Conservation (phyloP, 306 rosid genomes). For the Dryas alaskensis region DNA sequence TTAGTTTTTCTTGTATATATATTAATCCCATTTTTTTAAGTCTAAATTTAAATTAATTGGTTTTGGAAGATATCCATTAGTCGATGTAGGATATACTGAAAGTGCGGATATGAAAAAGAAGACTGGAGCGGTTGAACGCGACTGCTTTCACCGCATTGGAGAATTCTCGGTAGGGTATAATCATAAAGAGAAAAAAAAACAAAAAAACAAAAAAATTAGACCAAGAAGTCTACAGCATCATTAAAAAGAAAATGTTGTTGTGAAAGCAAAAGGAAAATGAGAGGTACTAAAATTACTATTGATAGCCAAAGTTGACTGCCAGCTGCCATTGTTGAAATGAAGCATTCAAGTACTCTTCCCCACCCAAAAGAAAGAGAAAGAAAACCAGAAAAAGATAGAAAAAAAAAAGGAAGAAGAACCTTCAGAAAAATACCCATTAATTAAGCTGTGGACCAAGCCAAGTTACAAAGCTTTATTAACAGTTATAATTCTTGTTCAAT, state of each 20-base stretch:
- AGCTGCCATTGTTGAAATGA: constrained; percentile 6
- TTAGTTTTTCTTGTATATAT: not conserved
- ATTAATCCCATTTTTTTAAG: not conserved
- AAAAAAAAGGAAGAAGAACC: not conserved
- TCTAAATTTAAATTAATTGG: too few species aligned
- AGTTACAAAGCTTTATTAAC: not conserved
- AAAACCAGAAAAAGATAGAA: not conserved
- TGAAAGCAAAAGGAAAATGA: not conserved
- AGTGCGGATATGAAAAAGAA: too few species aligned
- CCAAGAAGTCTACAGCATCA: not conserved
- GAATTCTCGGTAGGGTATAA: too few species aligned
- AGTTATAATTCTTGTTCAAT: not conserved
- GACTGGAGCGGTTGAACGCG: too few species aligned
- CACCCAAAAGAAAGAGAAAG: not conserved
- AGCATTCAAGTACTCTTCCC: not conserved
- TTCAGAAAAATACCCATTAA: not conserved
- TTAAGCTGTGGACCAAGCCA: not conserved
- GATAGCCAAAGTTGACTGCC: constrained; percentile 3
- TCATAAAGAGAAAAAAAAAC: too few species aligned
- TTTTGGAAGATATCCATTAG: too few species aligned
- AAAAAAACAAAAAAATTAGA: too few species aligned
- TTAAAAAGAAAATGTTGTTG: not conserved
- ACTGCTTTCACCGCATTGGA: too few species aligned
- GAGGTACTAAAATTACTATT: not conserved
- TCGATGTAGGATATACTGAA: too few species aligned